Percentiles rank a stretch among this genome's conserved stretches.
These are phyloP conservation scores for Kuraishia hungarica DNA, from an alignment of 805 yeast genomes.

Conservation along the genomic window DNA sequence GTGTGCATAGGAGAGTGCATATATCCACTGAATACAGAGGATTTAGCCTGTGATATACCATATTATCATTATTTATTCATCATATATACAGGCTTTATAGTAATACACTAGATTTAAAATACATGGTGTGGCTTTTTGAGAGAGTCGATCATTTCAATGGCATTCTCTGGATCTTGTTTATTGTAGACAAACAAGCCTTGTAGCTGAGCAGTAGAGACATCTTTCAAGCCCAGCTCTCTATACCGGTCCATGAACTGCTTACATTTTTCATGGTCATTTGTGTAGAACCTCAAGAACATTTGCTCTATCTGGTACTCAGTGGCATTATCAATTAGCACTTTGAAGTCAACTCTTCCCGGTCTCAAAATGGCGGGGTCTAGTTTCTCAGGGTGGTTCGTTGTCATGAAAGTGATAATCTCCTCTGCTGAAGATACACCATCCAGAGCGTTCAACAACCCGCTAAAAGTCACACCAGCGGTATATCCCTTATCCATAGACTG, in stretches of 20 bases:
- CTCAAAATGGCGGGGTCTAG: constrained; percentile 89
- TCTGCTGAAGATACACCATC: constrained; percentile 98
- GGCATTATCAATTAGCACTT: constrained; percentile 82
- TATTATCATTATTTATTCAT: neutral
- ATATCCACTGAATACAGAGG: no score
- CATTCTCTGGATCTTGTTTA: constrained; percentile 72
- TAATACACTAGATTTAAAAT: neutral
- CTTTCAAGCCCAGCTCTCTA: constrained; percentile 36
- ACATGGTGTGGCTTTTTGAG: constrained; percentile 18
- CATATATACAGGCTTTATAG: neutral
- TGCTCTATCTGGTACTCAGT: constrained; percentile 64
- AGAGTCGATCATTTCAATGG: constrained; percentile 55
- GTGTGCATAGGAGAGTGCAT: no score
- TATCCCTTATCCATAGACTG: constrained; percentile 74
- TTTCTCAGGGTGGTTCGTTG: constrained; percentile 93
- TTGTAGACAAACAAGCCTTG: constrained; percentile 94
- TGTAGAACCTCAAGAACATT: constrained; percentile 88
- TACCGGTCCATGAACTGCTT: constrained; percentile 41
- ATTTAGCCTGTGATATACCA: neutral
- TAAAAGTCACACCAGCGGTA: constrained; percentile 85
- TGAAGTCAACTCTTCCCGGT: constrained; percentile 91
- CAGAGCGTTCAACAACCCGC: constrained; percentile 86
- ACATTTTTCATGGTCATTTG: constrained; percentile 43
- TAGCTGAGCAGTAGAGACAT: constrained; percentile 83
- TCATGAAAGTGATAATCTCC: constrained; percentile 94